Percentiles rank a stretch among this genome's conserved stretches.
phyloP scores from a whole-genome alignment of 345 rosid species.

The Aquilaria sinensis region DNA sequence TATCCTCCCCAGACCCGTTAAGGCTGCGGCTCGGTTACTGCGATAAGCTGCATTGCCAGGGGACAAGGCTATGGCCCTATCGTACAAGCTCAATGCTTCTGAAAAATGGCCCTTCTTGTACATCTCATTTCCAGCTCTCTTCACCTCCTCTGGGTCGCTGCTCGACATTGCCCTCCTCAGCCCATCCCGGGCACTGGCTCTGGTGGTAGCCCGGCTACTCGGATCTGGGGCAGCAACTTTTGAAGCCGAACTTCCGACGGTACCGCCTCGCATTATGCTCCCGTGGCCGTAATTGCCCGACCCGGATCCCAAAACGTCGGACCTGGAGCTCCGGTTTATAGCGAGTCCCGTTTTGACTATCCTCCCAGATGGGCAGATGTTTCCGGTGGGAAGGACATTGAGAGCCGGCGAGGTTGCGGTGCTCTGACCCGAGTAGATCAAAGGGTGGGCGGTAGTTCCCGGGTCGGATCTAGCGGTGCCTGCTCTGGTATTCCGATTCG shows the following conservation, averaged over 20 bases:
- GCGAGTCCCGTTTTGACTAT: conserved; percentile 62
- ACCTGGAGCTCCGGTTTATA: conserved; percentile 36
- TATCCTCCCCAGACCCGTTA: conserved; percentile 54
- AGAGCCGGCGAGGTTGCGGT: conserved; percentile 42
- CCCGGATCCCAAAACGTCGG: conserved; percentile 72
- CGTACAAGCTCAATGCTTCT: conserved; percentile 82
- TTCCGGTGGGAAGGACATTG: conserved; percentile 73
- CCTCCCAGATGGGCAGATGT: conserved; percentile 78
- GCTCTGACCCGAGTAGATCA: conserved; percentile 45
- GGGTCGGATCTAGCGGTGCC: conserved; percentile 46
- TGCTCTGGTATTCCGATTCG: conserved; percentile 21
- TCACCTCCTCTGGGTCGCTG: conserved; percentile 64
- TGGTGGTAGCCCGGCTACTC: background rate
- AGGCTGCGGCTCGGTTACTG: conserved; percentile 80
- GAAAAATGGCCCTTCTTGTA: conserved; percentile 60
- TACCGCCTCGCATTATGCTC: conserved; percentile 62
- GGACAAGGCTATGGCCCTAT: conserved; percentile 62
- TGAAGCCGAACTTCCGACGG: conserved; percentile 2
- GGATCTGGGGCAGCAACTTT: conserved; percentile 1
- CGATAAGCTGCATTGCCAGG: conserved; percentile 67
- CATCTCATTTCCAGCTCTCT: conserved; percentile 72
- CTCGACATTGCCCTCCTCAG: conserved; percentile 13
- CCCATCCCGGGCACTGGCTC: conserved; percentile 16
- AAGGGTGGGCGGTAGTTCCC: conserved; percentile 29
- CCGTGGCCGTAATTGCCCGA: conserved; percentile 86